Evolutionary conservation across 306 rosid genomes (phyloP).

Genomic region (Bauhinia variegata): DNA sequence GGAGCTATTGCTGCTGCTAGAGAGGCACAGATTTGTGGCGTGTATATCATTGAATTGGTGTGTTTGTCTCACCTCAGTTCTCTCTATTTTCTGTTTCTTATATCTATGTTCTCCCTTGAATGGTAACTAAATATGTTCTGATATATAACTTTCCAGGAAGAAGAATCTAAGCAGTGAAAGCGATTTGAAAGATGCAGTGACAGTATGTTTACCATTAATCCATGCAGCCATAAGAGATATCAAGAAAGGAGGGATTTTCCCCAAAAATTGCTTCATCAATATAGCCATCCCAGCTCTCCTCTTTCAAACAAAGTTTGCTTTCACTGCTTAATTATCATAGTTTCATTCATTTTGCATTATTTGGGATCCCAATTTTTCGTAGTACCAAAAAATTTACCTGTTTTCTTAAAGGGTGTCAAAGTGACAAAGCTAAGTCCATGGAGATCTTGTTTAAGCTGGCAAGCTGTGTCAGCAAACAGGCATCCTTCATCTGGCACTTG

Average conservation of each 20-base stretch:
- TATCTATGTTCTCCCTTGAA: too few relatives aligned
- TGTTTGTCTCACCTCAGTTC: conserved; percentile 14
- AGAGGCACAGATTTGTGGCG: conserved; percentile 61
- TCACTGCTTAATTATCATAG: background rate
- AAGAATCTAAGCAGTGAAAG: conserved; percentile 48
- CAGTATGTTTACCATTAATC: conserved; percentile 51
- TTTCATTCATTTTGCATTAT: conserved; percentile 8
- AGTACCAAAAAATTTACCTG: background rate
- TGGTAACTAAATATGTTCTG: background rate
- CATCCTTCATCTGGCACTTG: conserved; percentile 46
- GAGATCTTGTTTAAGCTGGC: conserved; percentile 57
- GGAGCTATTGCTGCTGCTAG: conserved; percentile 67
- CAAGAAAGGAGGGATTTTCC: conserved; percentile 51
- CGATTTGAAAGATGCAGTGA: conserved; percentile 50
- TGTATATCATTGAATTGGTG: conserved; percentile 60
- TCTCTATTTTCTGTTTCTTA: background rate
- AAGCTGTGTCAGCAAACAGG: conserved; percentile 51
- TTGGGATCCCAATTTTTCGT: background rate
- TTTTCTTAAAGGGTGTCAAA: conserved; percentile 55
- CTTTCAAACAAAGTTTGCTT: conserved; percentile 51
- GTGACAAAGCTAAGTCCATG: conserved; percentile 55
- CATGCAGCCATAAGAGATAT: conserved; percentile 46
- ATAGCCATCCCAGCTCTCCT: conserved; percentile 54
- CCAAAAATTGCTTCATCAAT: conserved; percentile 55
- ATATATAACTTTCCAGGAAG: conserved; percentile 39